Conservation (phyloP, 2,329 filamentous ascomycete genomes). For the Neofusicoccum ribis region DNA sequence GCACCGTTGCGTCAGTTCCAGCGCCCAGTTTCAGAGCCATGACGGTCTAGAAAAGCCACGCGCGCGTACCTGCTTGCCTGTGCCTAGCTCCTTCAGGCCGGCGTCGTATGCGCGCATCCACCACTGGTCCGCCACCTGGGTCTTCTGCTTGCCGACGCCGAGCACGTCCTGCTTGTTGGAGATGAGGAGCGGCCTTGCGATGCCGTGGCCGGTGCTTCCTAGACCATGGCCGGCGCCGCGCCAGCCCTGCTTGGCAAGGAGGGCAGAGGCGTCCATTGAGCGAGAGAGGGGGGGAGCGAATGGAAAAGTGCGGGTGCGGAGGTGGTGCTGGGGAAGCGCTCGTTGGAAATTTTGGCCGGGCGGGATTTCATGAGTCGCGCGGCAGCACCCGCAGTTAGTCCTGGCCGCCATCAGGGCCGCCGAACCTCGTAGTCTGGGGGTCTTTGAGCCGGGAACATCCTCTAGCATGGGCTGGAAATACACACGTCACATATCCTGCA, state of each 20-base stretch:
- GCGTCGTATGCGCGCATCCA: slow-evolving; percentile 95
- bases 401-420: neutral
- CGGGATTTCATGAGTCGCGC: neutral
- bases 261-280: slow-evolving; percentile 78
- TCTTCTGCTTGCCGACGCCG: slow-evolving; percentile 76
- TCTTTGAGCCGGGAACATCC: too few species aligned
- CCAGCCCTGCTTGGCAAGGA: slow-evolving; percentile 87
- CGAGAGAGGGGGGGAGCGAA: neutral
- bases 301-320: neutral
- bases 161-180: slow-evolving; percentile 78
- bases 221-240: slow-evolving; percentile 84
- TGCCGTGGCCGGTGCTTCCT: slow-evolving; percentile 72
- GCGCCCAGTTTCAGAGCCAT: neutral
- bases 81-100: slow-evolving; percentile 73
- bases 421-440: neutral
- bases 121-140: slow-evolving; percentile 77
- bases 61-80: slow-evolving; percentile 56
- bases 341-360: slow-evolving; percentile 18
- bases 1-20: slow-evolving; percentile 25
- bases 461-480: too few species aligned
- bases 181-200: slow-evolving; percentile 80
- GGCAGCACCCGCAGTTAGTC: neutral
- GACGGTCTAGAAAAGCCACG: neutral
- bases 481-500: too few species aligned
- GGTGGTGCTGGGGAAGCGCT: neutral